Evolutionary conservation across 2,329 filamentous ascomycete genomes (phyloP), one percentile per base, ranked within the genome.

Genomic region (Fusarium bactridioides): DNA sequence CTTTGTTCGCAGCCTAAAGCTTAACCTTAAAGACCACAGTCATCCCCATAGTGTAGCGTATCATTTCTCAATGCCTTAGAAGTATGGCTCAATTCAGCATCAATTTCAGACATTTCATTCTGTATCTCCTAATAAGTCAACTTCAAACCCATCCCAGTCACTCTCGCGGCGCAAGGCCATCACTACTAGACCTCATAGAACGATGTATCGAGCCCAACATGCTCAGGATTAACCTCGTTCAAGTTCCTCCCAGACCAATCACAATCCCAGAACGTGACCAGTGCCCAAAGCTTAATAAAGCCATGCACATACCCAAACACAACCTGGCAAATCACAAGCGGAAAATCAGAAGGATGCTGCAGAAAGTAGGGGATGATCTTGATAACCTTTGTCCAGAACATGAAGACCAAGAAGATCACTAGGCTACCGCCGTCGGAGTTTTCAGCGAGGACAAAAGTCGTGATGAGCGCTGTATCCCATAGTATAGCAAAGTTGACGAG

Each of bases 301-400:
- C 85, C 85, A 76, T 92, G 89, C 41, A 82, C 78, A 72, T 91
- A 92, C 2, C 82, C 86, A 75, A 91, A 92, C 0, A 82, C 15
- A 19, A 91, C 74, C 48, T 87, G 86, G 1, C 76, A 80, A 0
- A 86, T 84, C 4, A 91, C 79, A 62, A 87, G 84, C 0, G 80
- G 55, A 6, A 89, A 67, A 75, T 92, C 89, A 3, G 75, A 63
- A 0, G 89, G 89, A 68, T 90, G 68, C 1, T 82, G 82, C 8
- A 74, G 60, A 68, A 90, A 86, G 74, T 90, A 86, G 1, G 86
- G 83, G 2, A 86, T 77, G 19, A 89, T 79, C 82, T 91, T 91
- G 71, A 90, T 79, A 23, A 85, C 76, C 82, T 92, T 92, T 40
- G 84, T 84, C n/a, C 80, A 75, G 16, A 89, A 48, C 50, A 91